Conservation (phyloP, 2,329 filamentous ascomycete species). For the Alternaria gaisen region DNA sequence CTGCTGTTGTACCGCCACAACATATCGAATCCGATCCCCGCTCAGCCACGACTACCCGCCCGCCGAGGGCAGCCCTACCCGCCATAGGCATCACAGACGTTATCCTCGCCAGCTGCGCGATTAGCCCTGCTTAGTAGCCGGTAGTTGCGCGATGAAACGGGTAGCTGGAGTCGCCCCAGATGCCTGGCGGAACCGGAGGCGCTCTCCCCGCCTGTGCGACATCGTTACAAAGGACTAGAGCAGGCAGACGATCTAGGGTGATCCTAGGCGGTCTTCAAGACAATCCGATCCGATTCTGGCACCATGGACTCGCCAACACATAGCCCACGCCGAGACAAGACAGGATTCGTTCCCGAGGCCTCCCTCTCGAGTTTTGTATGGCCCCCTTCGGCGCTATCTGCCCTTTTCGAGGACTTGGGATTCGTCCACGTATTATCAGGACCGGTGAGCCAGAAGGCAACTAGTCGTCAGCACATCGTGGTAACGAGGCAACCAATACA, state of each 20-base stretch:
- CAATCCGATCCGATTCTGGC: neutral
- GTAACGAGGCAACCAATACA: neutral
- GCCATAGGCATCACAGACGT: neutral
- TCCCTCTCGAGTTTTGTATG: neutral
- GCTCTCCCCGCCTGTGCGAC: neutral
- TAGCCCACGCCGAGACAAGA: neutral
- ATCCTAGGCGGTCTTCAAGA: neutral
- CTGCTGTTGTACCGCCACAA: neutral
- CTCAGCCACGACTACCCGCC: neutral
- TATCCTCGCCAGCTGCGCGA: neutral
- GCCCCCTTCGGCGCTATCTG: neutral
- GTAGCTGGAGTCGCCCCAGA: neutral
- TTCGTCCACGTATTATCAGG: neutral
- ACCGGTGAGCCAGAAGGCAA: conserved; percentile 7
- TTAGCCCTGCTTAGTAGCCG: neutral
- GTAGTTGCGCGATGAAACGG: neutral
- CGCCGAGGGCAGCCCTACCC: neutral
- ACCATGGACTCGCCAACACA: neutral
- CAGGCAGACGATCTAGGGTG: neutral
- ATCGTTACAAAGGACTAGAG: neutral
- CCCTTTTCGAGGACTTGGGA: neutral
- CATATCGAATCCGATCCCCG: neutral
- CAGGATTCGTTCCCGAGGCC: neutral
- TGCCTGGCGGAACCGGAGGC: neutral
- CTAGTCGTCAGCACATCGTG: neutral